Conservation (phyloP, 495 filamentous ascomycete genomes). For the Friedmanniomyces endolithicus region DNA sequence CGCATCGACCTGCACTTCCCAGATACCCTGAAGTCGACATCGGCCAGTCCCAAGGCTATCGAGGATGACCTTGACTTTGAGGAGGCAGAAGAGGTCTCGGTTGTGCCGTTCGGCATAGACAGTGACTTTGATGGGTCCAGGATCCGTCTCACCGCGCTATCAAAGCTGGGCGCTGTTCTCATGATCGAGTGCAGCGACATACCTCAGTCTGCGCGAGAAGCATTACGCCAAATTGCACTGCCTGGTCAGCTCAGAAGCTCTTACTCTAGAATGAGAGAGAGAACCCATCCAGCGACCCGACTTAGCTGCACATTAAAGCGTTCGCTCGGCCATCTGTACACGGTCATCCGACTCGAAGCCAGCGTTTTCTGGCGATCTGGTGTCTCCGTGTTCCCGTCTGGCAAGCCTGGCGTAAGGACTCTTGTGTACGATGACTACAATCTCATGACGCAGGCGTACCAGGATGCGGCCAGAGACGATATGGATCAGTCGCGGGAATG, state of each 20-base stretch:
- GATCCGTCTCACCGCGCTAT: background rate
- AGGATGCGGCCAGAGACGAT: background rate
- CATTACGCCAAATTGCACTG: background rate
- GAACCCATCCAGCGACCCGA: background rate
- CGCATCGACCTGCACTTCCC: conserved; percentile 17
- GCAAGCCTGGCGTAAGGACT: background rate
- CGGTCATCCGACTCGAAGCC: conserved; percentile 11
- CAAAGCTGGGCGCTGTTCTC: background rate
- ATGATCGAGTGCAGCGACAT: background rate
- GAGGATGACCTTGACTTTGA: conserved; percentile 13
- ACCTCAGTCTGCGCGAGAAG: background rate
- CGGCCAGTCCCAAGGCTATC: background rate
- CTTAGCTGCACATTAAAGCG: conserved; percentile 3
- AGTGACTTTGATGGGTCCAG: background rate
- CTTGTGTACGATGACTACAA: conserved; percentile 4
- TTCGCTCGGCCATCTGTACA: conserved; percentile 9
- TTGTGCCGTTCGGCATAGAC: conserved; percentile 1
- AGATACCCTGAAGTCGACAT: background rate
- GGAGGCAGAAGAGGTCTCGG: background rate
- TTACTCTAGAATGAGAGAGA: background rate
- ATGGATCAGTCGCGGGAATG: conserved; percentile 15
- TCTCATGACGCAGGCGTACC: conserved; percentile 1
- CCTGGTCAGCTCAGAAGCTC: background rate
- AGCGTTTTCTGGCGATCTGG: conserved; percentile 9
- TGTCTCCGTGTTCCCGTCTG: conserved; percentile 9